phyloP scores from a whole-genome alignment of 768 basidiomycete genomes.

The Jaapia argillacea region DNA sequence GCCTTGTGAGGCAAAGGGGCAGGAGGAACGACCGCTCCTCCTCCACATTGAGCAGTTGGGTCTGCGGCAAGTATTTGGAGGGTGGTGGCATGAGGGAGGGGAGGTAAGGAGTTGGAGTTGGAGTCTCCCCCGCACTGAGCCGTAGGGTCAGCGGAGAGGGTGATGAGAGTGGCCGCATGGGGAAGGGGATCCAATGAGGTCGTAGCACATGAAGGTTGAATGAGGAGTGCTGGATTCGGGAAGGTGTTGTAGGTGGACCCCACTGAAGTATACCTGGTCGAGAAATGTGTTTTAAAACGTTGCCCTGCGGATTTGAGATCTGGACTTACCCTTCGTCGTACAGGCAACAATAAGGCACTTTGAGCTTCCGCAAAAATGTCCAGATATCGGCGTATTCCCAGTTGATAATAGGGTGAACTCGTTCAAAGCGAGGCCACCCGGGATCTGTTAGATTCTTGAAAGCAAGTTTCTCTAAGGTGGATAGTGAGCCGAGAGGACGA shows the following conservation, averaged over 20 bases:
- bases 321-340: conserved; percentile 77
- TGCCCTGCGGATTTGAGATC: conserved; percentile 3
- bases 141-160: too few relatives aligned
- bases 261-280: conserved; percentile 84
- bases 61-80: not conserved
- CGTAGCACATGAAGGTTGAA: conserved; percentile 11
- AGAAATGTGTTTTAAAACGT: not conserved
- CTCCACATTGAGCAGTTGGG: conserved; percentile 7
- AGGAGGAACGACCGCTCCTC: conserved; percentile 14
- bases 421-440: conserved; percentile 83
- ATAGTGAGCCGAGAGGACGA: not conserved
- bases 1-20: conserved; percentile 7
- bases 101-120: conserved; percentile 10
- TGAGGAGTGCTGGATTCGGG: conserved; percentile 75
- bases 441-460: conserved; percentile 75
- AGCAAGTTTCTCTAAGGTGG: conserved; percentile 51
- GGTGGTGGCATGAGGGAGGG: not conserved
- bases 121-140: too few relatives aligned
- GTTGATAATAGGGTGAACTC: conserved; percentile 92
- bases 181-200: conserved; percentile 10
- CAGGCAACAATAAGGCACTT: conserved; percentile 79
- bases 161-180: conserved; percentile 15
- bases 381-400: conserved; percentile 91
- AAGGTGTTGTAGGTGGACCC: conserved; percentile 94
- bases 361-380: conserved; percentile 65